phyloP scores from a whole-genome alignment of 2,329 filamentous ascomycete species.

The Monosporascus sp. region DNA sequence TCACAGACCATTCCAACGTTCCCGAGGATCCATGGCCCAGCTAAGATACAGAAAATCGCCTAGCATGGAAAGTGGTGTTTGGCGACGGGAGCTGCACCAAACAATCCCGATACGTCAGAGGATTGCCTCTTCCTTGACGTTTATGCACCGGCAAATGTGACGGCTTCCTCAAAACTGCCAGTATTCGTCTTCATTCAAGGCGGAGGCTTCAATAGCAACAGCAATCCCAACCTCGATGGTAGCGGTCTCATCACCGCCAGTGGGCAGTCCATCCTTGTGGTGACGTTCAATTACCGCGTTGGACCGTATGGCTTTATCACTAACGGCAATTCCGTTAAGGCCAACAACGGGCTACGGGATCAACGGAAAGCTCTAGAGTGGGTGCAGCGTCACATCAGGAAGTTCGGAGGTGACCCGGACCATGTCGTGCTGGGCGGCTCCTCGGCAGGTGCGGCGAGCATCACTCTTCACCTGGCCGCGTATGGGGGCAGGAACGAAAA shows the following conservation, averaged over 20 bases:
- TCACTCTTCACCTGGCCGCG: conserved; percentile 59
- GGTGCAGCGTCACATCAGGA: conserved; percentile 60
- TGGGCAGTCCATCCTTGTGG: conserved; percentile 58
- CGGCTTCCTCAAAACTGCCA: conserved; percentile 48
- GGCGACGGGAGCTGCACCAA: conserved; percentile 13
- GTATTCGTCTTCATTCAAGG: conserved; percentile 59
- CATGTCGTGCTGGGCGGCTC: conserved; percentile 66
- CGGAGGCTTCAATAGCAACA: conserved; percentile 52
- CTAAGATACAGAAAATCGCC: conserved; percentile 1
- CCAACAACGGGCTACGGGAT: conserved; percentile 68
- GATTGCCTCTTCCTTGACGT: conserved; percentile 68
- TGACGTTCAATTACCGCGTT: conserved; percentile 73
- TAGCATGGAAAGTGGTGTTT: conserved; percentile 24
- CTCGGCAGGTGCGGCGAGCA: conserved; percentile 62
- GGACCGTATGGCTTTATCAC: conserved; percentile 69
- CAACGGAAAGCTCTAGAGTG: conserved; percentile 66
- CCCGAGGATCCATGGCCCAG: not conserved
- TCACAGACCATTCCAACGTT: not conserved
- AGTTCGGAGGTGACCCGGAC: conserved; percentile 65
- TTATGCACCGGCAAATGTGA: conserved; percentile 53
- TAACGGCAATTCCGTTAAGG: conserved; percentile 47
- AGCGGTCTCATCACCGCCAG: conserved; percentile 56
- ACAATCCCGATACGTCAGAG: conserved; percentile 33
- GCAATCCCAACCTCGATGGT: conserved; percentile 52
- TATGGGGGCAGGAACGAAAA: conserved; percentile 43